Evolutionary conservation across 2,329 filamentous ascomycete species (phyloP), one percentile per base, ranked within the genome.

Genomic region (Pseudocercospora vitis): DNA sequence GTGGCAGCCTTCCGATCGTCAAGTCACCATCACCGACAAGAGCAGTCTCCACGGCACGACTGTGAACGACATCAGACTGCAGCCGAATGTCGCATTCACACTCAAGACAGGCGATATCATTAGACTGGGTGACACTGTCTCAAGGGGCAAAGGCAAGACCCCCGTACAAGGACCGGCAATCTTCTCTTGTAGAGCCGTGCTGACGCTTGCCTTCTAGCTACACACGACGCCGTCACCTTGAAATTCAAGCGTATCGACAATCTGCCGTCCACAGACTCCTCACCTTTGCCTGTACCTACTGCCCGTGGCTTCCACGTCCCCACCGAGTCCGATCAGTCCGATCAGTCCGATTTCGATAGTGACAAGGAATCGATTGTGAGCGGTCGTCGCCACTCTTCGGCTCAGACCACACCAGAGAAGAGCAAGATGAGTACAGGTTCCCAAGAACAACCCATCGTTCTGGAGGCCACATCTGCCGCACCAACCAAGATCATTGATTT

Each of bases 1-100:
- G 7, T 58, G 44, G 53, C 50, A 55, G 37, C 52, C 52, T 11
- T 14, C 21, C 6, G 31, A 53, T 29, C 48, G 50, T 23, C 48
- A 58, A 24, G 50, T 71, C 50, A 62, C 56, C 42, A 63, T 72
- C 54, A 65, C 55, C 24, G 70, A 72, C 53, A 53, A 51, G 6
- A 49, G 55, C 37, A 66, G 63, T 19, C 64, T 69, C 57, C 68
- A 71, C 55, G 70, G 70, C 31, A 71, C 70, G 23, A 63, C 50
- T 18, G 61, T 72, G 59, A 72, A 72, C 56, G 64, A 61, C 24
- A 48, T 23, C 7, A 57, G 57, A 19, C 54, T 72, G 21, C 47
- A 44, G n/a, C 53, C 56, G 9, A 19, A 50, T 45, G 21, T 51
- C 11, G 46, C 56, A 2, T 58, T 58, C 52, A 40, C 47, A 1